These are phyloP conservation scores for Dalbergia cultrata DNA, from an alignment of 306 rosid genomes.

Conservation along the genomic window DNA sequence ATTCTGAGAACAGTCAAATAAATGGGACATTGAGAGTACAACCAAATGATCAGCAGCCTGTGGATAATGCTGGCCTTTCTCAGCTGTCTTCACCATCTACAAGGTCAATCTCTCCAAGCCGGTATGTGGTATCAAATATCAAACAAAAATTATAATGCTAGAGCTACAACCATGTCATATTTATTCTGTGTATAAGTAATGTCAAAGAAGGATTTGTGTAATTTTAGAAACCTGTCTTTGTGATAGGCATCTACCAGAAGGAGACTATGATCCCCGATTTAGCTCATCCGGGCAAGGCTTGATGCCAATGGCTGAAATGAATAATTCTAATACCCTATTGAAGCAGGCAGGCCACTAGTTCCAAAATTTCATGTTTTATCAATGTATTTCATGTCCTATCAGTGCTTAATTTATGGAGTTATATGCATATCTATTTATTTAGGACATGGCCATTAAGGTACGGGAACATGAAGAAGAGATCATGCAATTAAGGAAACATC, in stretches of 20 bases:
- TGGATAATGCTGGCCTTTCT: conserved; percentile 62
- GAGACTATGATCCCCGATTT: conserved; percentile 64
- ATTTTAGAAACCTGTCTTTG: conserved; percentile 44
- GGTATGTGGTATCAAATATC: conserved; percentile 54
- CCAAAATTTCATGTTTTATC: not conserved
- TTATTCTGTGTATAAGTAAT: conserved; percentile 33
- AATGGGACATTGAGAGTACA: conserved; percentile 62
- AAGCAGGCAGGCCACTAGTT: conserved; percentile 70
- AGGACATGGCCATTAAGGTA: conserved; percentile 73
- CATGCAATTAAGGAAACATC: conserved; percentile 78
- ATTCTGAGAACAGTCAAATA: conserved; percentile 50
- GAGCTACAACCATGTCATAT: conserved; percentile 30
- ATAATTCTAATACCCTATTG: conserved; percentile 68
- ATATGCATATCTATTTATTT: conserved; percentile 29
- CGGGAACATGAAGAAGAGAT: conserved; percentile 90
- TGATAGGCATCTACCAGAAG: conserved; percentile 69
- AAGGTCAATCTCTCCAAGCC: conserved; percentile 67
- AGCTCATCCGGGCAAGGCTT: conserved; percentile 69
- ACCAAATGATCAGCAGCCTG: conserved; percentile 54
- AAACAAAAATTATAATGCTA: conserved; percentile 28
- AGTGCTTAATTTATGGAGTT: conserved; percentile 37
- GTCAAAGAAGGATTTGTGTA: conserved; percentile 34
- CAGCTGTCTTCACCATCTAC: conserved; percentile 70
- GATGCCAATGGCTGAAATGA: conserved; percentile 67
- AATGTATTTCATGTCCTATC: conserved; percentile 31